Evolutionary conservation across 2,329 filamentous ascomycete genomes (phyloP).

Genomic region (Colletotrichum magnum): DNA sequence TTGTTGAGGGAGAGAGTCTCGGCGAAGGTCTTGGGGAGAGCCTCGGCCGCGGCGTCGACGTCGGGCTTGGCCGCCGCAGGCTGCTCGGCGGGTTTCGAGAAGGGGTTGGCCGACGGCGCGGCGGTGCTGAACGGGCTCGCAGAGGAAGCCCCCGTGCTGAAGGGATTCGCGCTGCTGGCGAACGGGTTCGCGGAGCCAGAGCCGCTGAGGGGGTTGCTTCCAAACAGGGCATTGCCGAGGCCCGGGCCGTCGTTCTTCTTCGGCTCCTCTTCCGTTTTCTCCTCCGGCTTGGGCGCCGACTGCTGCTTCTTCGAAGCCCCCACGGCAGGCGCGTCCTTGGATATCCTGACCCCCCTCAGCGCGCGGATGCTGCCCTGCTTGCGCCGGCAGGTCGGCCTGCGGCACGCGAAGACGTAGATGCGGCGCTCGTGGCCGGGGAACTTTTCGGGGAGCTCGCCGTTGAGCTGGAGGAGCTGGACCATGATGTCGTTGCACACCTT

Average conservation of each 20-base stretch:
- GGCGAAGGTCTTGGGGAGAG: slow-evolving; percentile 75
- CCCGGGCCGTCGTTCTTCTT: slow-evolving; percentile 55
- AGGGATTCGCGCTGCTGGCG: slow-evolving; percentile 57
- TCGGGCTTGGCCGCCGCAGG: slow-evolving; percentile 43
- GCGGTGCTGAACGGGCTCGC: slow-evolving; percentile 62
- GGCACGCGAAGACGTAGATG: slow-evolving; percentile 89
- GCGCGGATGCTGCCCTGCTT: slow-evolving; percentile 86
- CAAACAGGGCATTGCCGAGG: slow-evolving; percentile 79
- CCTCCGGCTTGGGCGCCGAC: slow-evolving; percentile 50
- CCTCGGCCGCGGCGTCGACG: slow-evolving; percentile 32
- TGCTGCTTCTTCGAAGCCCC: slow-evolving; percentile 44
- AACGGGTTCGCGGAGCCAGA: slow-evolving; percentile 69
- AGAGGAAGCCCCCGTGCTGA: slow-evolving; percentile 28
- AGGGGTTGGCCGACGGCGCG: slow-evolving; percentile 47
- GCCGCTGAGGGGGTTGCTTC: slow-evolving; percentile 65
- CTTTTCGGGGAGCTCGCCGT: slow-evolving; percentile 88
- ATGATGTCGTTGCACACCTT: slow-evolving; percentile 88
- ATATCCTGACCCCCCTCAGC: slow-evolving; percentile 76
- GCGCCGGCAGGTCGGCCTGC: slow-evolving; percentile 82
- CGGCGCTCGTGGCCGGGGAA: slow-evolving; percentile 91
- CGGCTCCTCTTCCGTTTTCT: slow-evolving; percentile 50
- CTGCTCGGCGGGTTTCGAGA: slow-evolving; percentile 49
- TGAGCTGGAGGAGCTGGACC: slow-evolving; percentile 88
- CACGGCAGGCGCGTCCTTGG: slow-evolving; percentile 54
- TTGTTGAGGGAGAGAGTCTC: slow-evolving; percentile 83